Base-by-base conservation (phyloP, 345 rosid genomes). In the Cardamine occulta region DNA sequence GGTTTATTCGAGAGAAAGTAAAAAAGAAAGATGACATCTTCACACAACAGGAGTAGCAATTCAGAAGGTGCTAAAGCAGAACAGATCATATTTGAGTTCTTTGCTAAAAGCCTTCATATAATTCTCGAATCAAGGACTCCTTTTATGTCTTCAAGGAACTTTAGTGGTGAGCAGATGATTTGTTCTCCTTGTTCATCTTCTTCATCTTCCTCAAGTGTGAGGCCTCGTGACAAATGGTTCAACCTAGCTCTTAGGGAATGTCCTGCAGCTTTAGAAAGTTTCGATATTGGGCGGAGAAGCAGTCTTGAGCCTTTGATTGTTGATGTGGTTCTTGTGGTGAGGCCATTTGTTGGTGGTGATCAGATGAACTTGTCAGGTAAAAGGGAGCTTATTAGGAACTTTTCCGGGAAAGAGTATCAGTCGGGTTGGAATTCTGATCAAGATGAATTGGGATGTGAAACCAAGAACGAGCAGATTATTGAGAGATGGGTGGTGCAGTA, bases 401-500 rank as follows among this genome's bases (percentile, higher is more conserved):
- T 78, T 47, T 85, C 88, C 0, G 80, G 75, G 10, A 86, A 84
- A 81, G 93, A 86, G 47, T 67, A 77, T 79, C 78, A 80, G 2
- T 73, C 73, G 29, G 70, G 81, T 58, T 85, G 91, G 88, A 82
- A 54, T 76, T 89, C 81, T 21, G 96, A 90, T 81, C 91, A 81
- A 74, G 96, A 86, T 70, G 91, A 89, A 53, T 51, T 79, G 21
- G 87, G 90, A 15, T 73, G 78, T 74, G 91, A 81, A 19, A 70
- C 37, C 14, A 84, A 76, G 87, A 80, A 71, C 44, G 94, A 89
- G 74, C 91, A 84, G 86, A 79, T 95, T 29, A 79, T 95, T 24
- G 99, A 95, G 88, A 90, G 98, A 73, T 95, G 99, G 99, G 73
- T 88, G 2, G 85, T 95, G 76, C 97, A 88, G 71, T 88, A 95